A percentile compares a stretch with the other conserved stretches of the same genome.
Evolutionary conservation across 805 yeast species (phyloP).

Genomic region (Blastobotrys parvus): DNA sequence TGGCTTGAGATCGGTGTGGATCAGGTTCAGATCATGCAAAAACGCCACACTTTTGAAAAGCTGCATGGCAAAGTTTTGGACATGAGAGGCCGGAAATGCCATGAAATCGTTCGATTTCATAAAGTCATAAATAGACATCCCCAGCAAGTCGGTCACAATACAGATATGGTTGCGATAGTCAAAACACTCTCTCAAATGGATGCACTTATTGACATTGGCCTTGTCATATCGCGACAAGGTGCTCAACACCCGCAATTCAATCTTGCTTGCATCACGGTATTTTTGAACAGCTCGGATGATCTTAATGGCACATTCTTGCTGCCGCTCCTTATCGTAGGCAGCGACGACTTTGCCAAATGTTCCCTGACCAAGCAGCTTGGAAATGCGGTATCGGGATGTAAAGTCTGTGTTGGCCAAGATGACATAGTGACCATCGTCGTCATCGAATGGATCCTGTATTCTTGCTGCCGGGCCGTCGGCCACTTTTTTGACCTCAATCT

Average conservation of each 20-base stretch:
- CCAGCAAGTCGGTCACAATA: constrained; percentile 80
- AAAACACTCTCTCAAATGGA: constrained; percentile 80
- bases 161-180: constrained; percentile 93
- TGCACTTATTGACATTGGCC: constrained; percentile 60
- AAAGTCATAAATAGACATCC: constrained; percentile 83
- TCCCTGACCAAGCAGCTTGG: constrained; percentile 76
- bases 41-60: constrained; percentile 77
- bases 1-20: constrained; percentile 95
- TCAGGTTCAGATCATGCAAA: constrained; percentile 78
- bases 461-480: constrained; percentile 13
- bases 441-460: too few relatives aligned
- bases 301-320: constrained; percentile 75
- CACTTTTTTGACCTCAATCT: constrained; percentile 21
- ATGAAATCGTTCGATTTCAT: constrained; percentile 72
- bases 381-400: constrained; percentile 63
- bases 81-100: constrained; percentile 92
- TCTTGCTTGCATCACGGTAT: constrained; percentile 91
- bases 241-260: constrained; percentile 76
- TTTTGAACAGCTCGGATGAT: constrained; percentile 87
- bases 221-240: constrained; percentile 69
- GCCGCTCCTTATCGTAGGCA: constrained; percentile 59
- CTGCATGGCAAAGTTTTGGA: constrained; percentile 83
- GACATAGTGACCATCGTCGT: constrained; percentile 26
- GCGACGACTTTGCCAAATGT: constrained; percentile 86
- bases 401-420: constrained; percentile 29